A percentile compares a stretch with the other conserved stretches of the same genome.
These are phyloP conservation scores for Trametes hirsuta DNA, from an alignment of 1,284 basidiomycete species.

Conservation along the genomic window DNA sequence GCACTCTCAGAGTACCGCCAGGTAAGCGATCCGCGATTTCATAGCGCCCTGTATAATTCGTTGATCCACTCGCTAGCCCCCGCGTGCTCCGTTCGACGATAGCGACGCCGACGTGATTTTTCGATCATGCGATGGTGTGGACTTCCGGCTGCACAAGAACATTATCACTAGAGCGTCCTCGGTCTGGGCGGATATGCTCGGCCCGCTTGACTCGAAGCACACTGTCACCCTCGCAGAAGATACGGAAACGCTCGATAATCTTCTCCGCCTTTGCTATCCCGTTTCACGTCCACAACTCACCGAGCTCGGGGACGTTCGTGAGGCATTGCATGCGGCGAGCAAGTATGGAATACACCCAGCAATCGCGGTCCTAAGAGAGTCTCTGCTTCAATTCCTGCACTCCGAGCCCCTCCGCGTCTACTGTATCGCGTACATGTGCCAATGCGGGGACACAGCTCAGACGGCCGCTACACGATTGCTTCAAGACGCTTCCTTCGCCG, in stretches of 20 bases:
- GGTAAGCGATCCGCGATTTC: not conserved
- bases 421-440: not conserved
- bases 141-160: slow-evolving; percentile 21
- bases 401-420: not conserved
- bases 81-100: slow-evolving; percentile 8
- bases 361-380: not conserved
- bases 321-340: slow-evolving; percentile 21
- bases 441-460: not conserved
- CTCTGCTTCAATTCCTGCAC: not conserved
- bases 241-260: slow-evolving; percentile 46
- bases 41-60: no score
- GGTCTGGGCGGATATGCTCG: slow-evolving; percentile 8
- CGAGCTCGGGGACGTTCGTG: slow-evolving; percentile 2
- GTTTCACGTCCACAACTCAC: slow-evolving; percentile 28
- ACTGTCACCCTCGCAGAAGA: slow-evolving; percentile 39
- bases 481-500: not conserved
- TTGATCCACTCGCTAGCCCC: not conserved
- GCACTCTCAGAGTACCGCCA: not conserved
- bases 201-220: not conserved
- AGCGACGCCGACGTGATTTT: slow-evolving; percentile 17
- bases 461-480: not conserved
- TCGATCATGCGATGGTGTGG: slow-evolving; percentile 14
- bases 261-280: slow-evolving; percentile 47
- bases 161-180: slow-evolving; percentile 16
- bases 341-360: slow-evolving; percentile 23